These are phyloP conservation scores for Spergularia azorica DNA, from an alignment of 179 eudicot genomes.

Conservation along the genomic window DNA sequence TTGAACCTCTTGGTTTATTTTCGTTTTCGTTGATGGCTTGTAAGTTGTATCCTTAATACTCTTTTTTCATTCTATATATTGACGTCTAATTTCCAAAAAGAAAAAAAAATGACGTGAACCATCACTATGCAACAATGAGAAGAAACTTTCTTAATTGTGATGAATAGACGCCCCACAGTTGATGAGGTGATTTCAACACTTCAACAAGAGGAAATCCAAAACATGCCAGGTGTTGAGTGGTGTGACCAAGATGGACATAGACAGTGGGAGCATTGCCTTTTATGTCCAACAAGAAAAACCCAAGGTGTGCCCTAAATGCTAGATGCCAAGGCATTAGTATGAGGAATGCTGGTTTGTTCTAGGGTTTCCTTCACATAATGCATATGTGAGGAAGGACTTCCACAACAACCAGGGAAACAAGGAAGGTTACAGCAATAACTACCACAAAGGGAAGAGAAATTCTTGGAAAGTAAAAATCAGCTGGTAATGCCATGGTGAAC, in stretches of 20 bases:
- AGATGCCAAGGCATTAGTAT: not conserved
- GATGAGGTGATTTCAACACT: not conserved
- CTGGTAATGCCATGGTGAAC: too few species aligned
- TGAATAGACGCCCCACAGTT: not conserved
- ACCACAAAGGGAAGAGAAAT: too few species aligned
- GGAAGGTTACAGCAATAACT: too few species aligned
- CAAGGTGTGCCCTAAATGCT: not conserved
- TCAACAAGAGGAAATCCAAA: conserved; percentile 10
- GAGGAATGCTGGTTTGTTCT: not conserved
- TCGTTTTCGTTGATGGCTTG: too few species aligned
- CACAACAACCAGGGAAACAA: too few species aligned
- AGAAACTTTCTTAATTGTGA: not conserved
- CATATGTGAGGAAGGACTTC: too few species aligned
- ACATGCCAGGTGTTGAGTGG: not conserved
- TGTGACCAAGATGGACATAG: too few species aligned
- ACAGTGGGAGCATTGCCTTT: not conserved
- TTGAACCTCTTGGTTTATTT: too few species aligned
- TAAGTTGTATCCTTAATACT: too few species aligned
- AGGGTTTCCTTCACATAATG: not conserved
- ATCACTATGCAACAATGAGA: not conserved
- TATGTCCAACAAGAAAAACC: not conserved
- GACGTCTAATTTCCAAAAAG: too few species aligned
- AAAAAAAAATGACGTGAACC: not conserved
- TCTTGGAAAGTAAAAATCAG: too few species aligned
- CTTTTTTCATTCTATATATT: too few species aligned